phyloP scores from a whole-genome alignment of 164 flowering plant species.

The Liriodendron chinense region DNA sequence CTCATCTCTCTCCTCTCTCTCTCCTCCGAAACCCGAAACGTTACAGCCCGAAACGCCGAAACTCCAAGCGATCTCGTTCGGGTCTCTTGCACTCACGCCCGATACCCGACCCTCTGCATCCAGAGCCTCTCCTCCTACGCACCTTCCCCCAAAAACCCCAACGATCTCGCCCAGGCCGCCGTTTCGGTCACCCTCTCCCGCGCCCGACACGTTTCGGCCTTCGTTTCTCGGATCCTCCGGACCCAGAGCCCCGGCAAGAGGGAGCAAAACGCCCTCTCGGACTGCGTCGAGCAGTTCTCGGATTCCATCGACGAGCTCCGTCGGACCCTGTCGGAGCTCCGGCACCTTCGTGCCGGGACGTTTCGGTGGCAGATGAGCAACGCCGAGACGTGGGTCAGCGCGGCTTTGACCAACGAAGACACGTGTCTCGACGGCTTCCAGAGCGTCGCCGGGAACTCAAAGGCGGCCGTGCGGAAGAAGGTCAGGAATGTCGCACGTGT shows the following conservation, averaged over 20 bases:
- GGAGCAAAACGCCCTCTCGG: conserved; percentile 42
- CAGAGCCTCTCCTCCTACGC: conserved; percentile 56
- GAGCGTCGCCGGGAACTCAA: conserved; percentile 34
- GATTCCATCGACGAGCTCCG: conserved; percentile 59
- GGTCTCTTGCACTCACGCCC: conserved; percentile 56
- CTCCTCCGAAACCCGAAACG: conserved; percentile 11
- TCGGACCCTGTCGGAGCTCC: conserved; percentile 44
- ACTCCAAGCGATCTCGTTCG: conserved; percentile 37
- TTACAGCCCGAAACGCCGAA: conserved; percentile 6
- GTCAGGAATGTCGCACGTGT: conserved; percentile 49
- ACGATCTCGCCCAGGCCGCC: conserved; percentile 66
- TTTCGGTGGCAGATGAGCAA: conserved; percentile 62
- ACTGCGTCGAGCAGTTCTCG: conserved; percentile 61
- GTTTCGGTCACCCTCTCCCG: conserved; percentile 54
- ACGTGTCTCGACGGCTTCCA: conserved; percentile 73
- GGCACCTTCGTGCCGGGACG: conserved; percentile 32
- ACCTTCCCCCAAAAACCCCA: conserved; percentile 41
- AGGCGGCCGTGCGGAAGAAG: conserved; percentile 42
- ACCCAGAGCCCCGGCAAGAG: conserved; percentile 9
- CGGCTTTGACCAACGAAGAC: conserved; percentile 71
- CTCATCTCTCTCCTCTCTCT: conserved; percentile 11
- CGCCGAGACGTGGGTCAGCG: conserved; percentile 78
- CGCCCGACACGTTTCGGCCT: conserved; percentile 32
- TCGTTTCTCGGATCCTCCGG: conserved; percentile 17
- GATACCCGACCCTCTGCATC: conserved; percentile 61